These are phyloP conservation scores for Mercurialis annua DNA, from an alignment of 345 rosid species.

Conservation along the genomic window DNA sequence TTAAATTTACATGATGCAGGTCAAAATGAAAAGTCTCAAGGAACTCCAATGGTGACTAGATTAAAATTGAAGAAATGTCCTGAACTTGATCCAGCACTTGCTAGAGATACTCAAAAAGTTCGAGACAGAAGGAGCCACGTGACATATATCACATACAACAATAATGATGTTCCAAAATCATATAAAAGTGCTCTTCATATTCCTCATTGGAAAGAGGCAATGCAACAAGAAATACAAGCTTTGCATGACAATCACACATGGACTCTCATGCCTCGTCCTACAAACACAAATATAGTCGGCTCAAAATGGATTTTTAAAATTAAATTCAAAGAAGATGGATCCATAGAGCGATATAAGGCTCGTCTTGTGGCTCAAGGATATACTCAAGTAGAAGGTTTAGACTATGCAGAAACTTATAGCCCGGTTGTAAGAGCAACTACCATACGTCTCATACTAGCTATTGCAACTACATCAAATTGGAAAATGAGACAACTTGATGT, in stretches of 20 bases:
- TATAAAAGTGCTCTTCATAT: not conserved
- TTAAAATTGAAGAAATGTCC: not conserved
- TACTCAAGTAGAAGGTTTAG: not conserved
- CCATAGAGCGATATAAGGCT: not conserved
- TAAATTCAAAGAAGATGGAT: not conserved
- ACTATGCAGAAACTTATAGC: not conserved
- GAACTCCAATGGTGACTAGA: not conserved
- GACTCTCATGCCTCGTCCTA: not conserved
- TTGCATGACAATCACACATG: not conserved
- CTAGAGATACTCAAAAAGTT: not conserved
- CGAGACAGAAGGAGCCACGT: not conserved
- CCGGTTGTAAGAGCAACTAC: not conserved
- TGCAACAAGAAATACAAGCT: not conserved
- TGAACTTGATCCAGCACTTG: not conserved
- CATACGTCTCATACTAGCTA: not conserved
- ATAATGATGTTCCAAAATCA: not conserved
- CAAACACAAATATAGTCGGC: not conserved
- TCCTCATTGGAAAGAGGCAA: not conserved
- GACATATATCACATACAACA: not conserved
- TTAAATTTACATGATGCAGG: not conserved
- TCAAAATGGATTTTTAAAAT: slow-evolving; percentile 1
- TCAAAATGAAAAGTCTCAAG: not conserved
- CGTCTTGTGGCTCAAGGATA: not conserved
- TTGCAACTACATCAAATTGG: not conserved
- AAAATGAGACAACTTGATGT: not conserved